Percentiles rank a stretch among this genome's conserved stretches.
phyloP scores from a whole-genome alignment of 768 basidiomycete genomes.

The Collybia sp. region DNA sequence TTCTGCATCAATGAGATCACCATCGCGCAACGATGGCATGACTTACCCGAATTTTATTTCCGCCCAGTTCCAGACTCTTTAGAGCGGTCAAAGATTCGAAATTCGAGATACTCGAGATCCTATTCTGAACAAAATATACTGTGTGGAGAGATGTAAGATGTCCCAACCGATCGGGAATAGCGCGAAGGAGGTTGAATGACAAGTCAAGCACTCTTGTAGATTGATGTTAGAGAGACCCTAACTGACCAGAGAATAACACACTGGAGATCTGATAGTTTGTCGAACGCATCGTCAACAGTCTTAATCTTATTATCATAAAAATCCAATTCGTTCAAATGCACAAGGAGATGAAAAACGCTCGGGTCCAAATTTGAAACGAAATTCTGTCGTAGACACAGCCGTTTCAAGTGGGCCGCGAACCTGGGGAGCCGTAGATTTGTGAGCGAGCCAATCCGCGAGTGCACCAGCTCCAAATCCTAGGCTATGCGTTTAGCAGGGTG shows the following conservation, averaged over 20 bases:
- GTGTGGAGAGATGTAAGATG: slow-evolving; percentile 61
- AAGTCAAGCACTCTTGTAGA: slow-evolving; percentile 72
- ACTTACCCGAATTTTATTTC: slow-evolving; percentile 85
- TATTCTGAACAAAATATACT: slow-evolving; percentile 95
- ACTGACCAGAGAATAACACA: slow-evolving; percentile 27
- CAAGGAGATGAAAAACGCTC: slow-evolving; percentile 61
- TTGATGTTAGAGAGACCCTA: slow-evolving; percentile 2
- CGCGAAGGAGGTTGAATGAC: slow-evolving; percentile 88
- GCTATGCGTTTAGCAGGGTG: slow-evolving; percentile 5
- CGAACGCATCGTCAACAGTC: slow-evolving; percentile 60
- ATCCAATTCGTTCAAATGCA: slow-evolving; percentile 82
- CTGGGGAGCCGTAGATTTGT: slow-evolving; percentile 64
- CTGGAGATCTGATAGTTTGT: slow-evolving; percentile 50
- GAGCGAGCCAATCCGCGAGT: slow-evolving; percentile 70
- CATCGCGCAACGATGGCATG: neutral
- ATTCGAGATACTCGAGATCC: slow-evolving; percentile 75
- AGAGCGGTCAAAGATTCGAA: slow-evolving; percentile 54
- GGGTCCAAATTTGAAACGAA: slow-evolving; percentile 69
- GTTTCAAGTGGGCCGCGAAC: slow-evolving; percentile 65
- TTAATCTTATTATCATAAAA: slow-evolving; percentile 96
- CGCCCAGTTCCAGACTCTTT: slow-evolving; percentile 87
- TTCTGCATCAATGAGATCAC: slow-evolving; percentile 36
- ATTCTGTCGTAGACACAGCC: slow-evolving; percentile 85
- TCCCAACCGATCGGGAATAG: slow-evolving; percentile 59
- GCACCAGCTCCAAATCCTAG: slow-evolving; percentile 88